Base-by-base conservation (phyloP, 192 early-diverging fungal genomes). In the Dissophora globulifera region DNA sequence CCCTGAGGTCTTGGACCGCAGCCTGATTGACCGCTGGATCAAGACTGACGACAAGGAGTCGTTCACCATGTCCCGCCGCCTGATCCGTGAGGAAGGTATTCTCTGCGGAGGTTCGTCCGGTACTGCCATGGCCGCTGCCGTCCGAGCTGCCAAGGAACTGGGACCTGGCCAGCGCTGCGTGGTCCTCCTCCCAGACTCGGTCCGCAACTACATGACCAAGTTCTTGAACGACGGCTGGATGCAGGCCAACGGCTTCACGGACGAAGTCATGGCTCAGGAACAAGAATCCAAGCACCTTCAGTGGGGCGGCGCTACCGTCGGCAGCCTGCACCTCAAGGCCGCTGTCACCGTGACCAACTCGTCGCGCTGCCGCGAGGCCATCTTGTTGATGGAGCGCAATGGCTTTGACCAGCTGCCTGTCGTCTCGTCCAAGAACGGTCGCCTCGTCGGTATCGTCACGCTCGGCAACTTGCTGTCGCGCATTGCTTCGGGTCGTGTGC, bases 161-260 rank as follows among this genome's bases (percentile, higher is more conserved):
- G 92, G 91, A 62, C 84, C 92, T 33, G 95, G 95, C 49, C 90
- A 97, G 81, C 87, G 95, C 50, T 91, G 91, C 70, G 96, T 98
- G 65, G 96, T 98, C 11, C 80, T 99, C n/a, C 79, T 99, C 48
- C 92, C 98, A 31, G 98, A 99, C 83, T 96, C 96, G 13, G 95
- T 98, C 59, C 88, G 97, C 57, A 99, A 99, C 87, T 99, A 98
- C 88, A 99, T 99, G 97, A 94, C 95, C 70, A 98, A 98, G 81
- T 96, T 97, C 84, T 90, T 99, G 76, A 96, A 93, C 81, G 97
- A 98, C 79, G 93, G 92, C 40, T 99, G 96, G 97, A 98, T 99
- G 96, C 87, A 88, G 59, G 75, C 78, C 52, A 88, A 90, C 79
- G 94, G 93, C 43, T 99, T 96, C 86, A 86, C 92, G 41, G 97